These are phyloP conservation scores for Phaseolus coccineus DNA, from an alignment of 331 rosid species.

Conservation along the genomic window DNA sequence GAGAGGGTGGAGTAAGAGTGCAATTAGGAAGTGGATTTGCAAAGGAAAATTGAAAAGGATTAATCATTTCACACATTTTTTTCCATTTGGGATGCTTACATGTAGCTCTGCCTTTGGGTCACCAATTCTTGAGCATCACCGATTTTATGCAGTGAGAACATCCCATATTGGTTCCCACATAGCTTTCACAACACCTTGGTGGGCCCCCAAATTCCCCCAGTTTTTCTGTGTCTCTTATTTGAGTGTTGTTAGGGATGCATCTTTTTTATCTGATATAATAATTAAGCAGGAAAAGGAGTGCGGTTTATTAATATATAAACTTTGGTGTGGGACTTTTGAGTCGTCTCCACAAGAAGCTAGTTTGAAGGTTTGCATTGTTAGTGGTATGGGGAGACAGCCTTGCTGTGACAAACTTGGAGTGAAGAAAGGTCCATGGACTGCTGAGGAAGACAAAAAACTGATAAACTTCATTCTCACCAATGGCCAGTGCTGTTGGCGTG, in stretches of 20 bases:
- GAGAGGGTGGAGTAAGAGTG: constrained; percentile 94
- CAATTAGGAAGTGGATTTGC: constrained; percentile 58
- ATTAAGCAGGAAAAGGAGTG: constrained; percentile 51
- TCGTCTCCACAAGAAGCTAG: constrained; percentile 46
- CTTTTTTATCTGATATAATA: constrained; percentile 20
- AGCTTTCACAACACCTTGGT: constrained; percentile 69
- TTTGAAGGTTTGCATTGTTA: constrained; percentile 7
- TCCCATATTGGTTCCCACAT: constrained; percentile 63
- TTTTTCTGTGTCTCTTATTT: constrained; percentile 40
- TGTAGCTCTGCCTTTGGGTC: constrained; percentile 48
- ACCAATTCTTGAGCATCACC: constrained; percentile 54
- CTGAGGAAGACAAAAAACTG: constrained; percentile 93
- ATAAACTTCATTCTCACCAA: constrained; percentile 86
- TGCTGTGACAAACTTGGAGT: constrained; percentile 97
- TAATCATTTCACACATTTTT: constrained; percentile 22
- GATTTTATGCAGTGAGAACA: constrained; percentile 58
- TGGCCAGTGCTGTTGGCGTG: constrained; percentile 99
- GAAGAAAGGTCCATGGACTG: constrained; percentile 98
- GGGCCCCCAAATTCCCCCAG: constrained; percentile 53
- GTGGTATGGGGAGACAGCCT: constrained; percentile 90
- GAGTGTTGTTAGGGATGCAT: constrained; percentile 24
- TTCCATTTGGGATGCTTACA: constrained; percentile 41
- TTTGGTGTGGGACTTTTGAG: constrained; percentile 66
- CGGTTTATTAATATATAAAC: constrained; percentile 59
- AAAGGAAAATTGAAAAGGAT: constrained; percentile 52